These are phyloP conservation scores for Spiromastix sp. DNA, from an alignment of 2,329 filamentous ascomycete species.

Conservation along the genomic window DNA sequence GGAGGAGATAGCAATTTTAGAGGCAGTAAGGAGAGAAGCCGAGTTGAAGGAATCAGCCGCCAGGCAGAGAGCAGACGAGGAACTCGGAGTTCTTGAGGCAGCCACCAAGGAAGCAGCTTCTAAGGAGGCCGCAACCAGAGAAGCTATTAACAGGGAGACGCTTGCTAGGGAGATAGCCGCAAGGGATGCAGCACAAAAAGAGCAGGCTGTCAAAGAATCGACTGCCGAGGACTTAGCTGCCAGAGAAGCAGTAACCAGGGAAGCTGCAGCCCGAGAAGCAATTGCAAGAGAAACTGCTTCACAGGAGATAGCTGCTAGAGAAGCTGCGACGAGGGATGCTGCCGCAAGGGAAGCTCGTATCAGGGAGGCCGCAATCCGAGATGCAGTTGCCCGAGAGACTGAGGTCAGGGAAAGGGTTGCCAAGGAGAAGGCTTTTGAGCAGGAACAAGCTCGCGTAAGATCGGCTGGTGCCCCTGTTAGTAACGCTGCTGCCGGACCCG, in stretches of 20 bases:
- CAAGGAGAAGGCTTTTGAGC: not conserved
- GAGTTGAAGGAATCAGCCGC: slow-evolving; percentile 25
- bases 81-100: slow-evolving; percentile 11
- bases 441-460: not conserved
- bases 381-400: slow-evolving; percentile 1
- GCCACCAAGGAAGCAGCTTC: slow-evolving; percentile 48
- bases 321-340: slow-evolving; percentile 4
- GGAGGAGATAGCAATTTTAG: slow-evolving; percentile 6
- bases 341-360: slow-evolving; percentile 4
- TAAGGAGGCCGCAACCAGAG: slow-evolving; percentile 25
- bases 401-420: slow-evolving; percentile 1
- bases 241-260: slow-evolving; percentile 3
- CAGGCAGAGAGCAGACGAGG: slow-evolving; percentile 20
- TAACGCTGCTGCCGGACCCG: too few relatives aligned
- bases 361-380: not conserved
- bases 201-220: slow-evolving; percentile 1
- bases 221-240: slow-evolving; percentile 1
- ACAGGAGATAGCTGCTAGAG: not conserved
- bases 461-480: too few relatives aligned
- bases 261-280: slow-evolving; percentile 1
- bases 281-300: slow-evolving; percentile 1
- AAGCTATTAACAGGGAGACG: slow-evolving; percentile 16
- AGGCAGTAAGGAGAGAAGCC: slow-evolving; percentile 8
- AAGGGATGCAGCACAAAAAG: not conserved
- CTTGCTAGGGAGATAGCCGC: slow-evolving; percentile 19